Percentiles rank a stretch among this genome's conserved stretches.
phyloP scores from a whole-genome alignment of 331 rosid species.

The Ulmus americana region DNA sequence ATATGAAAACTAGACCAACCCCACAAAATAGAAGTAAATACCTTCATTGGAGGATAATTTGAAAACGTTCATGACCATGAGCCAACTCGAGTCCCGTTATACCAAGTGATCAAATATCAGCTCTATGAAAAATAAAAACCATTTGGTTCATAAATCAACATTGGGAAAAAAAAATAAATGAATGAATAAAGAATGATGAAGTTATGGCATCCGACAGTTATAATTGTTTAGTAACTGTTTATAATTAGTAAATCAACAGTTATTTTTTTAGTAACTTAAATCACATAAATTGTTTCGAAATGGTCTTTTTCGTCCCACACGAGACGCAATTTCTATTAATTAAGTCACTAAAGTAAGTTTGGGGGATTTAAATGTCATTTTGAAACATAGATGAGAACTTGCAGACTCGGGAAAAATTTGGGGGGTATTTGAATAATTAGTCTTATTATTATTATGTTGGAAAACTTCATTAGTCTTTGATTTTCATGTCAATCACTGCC shows the following conservation, averaged over 20 bases:
- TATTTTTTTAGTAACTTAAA: too few relatives aligned
- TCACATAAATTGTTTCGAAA: too few relatives aligned
- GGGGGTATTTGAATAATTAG: too few relatives aligned
- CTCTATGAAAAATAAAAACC: slow-evolving; percentile 40
- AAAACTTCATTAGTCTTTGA: too few relatives aligned
- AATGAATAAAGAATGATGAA: not conserved
- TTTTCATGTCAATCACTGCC: too few relatives aligned
- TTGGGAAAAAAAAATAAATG: too few relatives aligned
- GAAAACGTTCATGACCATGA: slow-evolving; percentile 93
- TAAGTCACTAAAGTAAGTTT: not conserved
- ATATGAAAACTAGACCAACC: not conserved
- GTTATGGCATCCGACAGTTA: not conserved
- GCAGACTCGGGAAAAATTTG: too few relatives aligned
- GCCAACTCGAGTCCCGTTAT: slow-evolving; percentile 96
- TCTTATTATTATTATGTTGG: too few relatives aligned
- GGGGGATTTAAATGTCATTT: not conserved
- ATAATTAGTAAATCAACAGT: not conserved
- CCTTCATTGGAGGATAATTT: slow-evolving; percentile 53
- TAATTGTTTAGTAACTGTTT: too few relatives aligned
- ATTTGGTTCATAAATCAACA: not conserved
- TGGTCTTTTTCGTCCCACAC: too few relatives aligned
- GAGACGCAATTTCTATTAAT: not conserved
- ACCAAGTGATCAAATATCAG: slow-evolving; percentile 98
- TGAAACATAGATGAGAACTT: too few relatives aligned
- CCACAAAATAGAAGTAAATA: slow-evolving; percentile 18